Evolutionary conservation across 192 early-diverging fungal species (phyloP).

Genomic region (Piromyces sp.): DNA sequence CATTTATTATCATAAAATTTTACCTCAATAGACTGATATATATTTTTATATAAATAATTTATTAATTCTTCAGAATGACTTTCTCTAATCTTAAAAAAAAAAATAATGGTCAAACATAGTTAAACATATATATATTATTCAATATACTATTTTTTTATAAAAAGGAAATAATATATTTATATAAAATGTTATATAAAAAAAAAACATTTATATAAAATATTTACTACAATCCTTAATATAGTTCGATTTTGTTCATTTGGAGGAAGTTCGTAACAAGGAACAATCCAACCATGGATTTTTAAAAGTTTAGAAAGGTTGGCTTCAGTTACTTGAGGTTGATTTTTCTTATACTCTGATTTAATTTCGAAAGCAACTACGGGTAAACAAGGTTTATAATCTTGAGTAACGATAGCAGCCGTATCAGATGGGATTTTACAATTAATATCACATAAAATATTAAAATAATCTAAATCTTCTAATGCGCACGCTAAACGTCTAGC

Average conservation of each 20-base stretch:
- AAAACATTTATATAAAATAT: conserved; percentile 9
- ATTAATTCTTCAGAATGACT: background rate
- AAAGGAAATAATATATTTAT: too few species aligned
- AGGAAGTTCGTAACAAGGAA: conserved; percentile 57
- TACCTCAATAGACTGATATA: background rate
- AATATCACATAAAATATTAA: conserved; percentile 44
- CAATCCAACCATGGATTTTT: conserved; percentile 55
- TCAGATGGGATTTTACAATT: too few species aligned
- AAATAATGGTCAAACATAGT: too few species aligned
- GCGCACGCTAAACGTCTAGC: conserved; percentile 32
- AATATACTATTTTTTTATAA: too few species aligned
- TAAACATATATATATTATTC: too few species aligned
- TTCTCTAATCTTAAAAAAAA: background rate
- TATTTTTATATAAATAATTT: background rate
- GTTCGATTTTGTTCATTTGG: conserved; percentile 21
- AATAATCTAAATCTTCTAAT: conserved; percentile 35
- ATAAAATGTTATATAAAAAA: too few species aligned
- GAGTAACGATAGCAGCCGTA: too few species aligned
- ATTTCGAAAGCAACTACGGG: conserved; percentile 50
- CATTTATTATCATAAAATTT: too few species aligned
- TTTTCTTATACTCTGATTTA: conserved; percentile 24
- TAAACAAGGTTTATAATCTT: conserved; percentile 25
- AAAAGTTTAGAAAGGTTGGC: conserved; percentile 35
- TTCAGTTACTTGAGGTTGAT: conserved; percentile 35
- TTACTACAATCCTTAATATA: conserved; percentile 48